Percentiles rank a stretch among this genome's conserved stretches.
Conservation (phyloP, 2,329 filamentous ascomycete species). For the Colletotrichum simmondsii region DNA sequence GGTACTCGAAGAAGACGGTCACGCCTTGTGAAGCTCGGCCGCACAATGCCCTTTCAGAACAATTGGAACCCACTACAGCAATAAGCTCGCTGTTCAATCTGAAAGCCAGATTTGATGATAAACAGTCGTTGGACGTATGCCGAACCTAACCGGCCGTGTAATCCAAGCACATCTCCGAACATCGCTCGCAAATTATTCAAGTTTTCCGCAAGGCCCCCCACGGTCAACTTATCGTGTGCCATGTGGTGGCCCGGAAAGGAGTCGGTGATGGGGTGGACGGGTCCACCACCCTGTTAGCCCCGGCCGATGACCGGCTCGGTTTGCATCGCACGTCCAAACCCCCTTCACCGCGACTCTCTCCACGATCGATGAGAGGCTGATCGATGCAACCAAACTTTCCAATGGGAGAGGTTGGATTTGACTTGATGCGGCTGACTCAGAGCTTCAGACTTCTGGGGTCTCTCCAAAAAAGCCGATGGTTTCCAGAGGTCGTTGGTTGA, state of each 20-base stretch:
- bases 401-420: not conserved
- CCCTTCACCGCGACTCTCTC: slow-evolving; percentile 5
- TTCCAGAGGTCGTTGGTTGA: not conserved
- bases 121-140: not conserved
- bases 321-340: slow-evolving; percentile 4
- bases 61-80: not conserved
- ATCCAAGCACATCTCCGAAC: not conserved
- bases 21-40: not conserved
- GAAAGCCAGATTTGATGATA: not conserved
- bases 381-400: not conserved
- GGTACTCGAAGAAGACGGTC: not conserved
- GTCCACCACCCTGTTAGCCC: not conserved
- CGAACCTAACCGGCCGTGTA: slow-evolving; percentile 2
- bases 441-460: no score
- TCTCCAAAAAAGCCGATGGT: not conserved
- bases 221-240: slow-evolving; percentile 3
- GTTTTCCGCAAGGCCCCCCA: slow-evolving; percentile 4
- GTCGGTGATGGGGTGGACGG: slow-evolving; percentile 7
- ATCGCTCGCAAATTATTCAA: slow-evolving; percentile 8
- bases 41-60: not conserved
- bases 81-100: not conserved
- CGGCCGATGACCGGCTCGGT: slow-evolving; percentile 19
- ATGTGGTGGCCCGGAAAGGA: not conserved
- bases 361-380: slow-evolving; percentile 4
- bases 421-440: not conserved